phyloP scores from a whole-genome alignment of 2,329 filamentous ascomycete genomes.

The Chaetothyriales sp. region DNA sequence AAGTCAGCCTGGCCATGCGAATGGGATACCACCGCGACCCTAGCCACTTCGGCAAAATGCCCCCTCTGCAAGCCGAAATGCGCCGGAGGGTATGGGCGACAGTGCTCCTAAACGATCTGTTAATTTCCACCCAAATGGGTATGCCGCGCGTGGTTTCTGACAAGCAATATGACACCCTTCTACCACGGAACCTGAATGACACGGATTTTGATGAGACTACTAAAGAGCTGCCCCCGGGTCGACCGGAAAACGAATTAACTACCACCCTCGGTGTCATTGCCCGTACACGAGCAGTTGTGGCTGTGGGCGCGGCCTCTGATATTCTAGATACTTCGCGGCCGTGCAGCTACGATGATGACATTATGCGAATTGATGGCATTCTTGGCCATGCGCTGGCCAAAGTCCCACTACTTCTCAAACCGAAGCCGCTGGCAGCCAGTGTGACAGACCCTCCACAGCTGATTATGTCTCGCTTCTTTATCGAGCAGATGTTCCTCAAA shows the following conservation, averaged over 20 bases:
- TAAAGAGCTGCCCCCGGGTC: constrained; percentile 37
- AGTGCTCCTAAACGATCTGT: constrained; percentile 42
- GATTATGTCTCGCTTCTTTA: constrained; percentile 38
- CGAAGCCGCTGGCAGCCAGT: constrained; percentile 18
- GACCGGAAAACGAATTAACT: constrained; percentile 37
- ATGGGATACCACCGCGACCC: constrained; percentile 48
- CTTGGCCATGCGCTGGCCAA: background rate
- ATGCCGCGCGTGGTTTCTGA: constrained; percentile 48
- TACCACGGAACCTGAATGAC: constrained; percentile 48
- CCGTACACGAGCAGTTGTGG: constrained; percentile 18
- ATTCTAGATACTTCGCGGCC: constrained; percentile 2
- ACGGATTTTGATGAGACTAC: constrained; percentile 44
- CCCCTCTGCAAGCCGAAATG: constrained; percentile 44
- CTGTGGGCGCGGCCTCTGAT: constrained; percentile 19
- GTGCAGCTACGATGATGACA: background rate
- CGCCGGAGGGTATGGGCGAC: constrained; percentile 29
- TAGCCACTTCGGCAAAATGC: constrained; percentile 23
- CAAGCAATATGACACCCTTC: constrained; percentile 45
- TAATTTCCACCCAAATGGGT: constrained; percentile 51
- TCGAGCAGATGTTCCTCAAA: constrained; percentile 42
- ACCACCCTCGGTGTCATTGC: constrained; percentile 21
- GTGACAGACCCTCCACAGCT: constrained; percentile 38
- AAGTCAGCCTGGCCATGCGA: constrained; percentile 45
- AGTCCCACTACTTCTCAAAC: constrained; percentile 11
- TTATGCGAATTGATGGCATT: too few relatives aligned